Base-by-base conservation (phyloP, 192 early-diverging fungal species). In the Umbelopsis vinacea region DNA sequence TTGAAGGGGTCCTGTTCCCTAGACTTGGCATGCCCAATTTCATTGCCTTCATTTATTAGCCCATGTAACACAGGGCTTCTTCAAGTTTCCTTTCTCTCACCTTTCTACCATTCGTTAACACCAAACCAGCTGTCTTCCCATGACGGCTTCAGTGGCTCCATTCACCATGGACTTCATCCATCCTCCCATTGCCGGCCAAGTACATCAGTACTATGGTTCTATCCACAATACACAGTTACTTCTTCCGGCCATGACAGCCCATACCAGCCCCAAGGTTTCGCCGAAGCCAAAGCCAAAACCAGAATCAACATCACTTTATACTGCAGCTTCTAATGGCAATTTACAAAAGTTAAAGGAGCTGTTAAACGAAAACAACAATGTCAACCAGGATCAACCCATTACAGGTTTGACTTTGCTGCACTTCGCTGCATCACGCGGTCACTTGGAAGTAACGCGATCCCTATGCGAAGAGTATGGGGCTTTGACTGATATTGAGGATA, bases 331-430 rank as follows among this genome's bases (percentile, higher is more conserved):
- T 2, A 55, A 71, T 10, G 79, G 79, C 53, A 80, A 80, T 48
- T 54, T 80, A 6, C 75, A 74, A 8, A 54, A 75, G 19, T 71
- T 86, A 6, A 81, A 77, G 40, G 81, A 86, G 12, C 74, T 84
- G 46, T 66, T 86, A n/a, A 69, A 80, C 46, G 77, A 79, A 9
- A 73, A 74, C 38, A 81, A 85, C 69, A 75, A 76, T 6, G 79
- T 85, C 66, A 83, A 87, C 50, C 81, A 85, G 19, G 68, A 79
- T 35, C 82, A 85, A 37, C 71, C 80, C 19, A 71, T 84, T 29
- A 88, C 88, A 4, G 88, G 88, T 24, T 78, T 88, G 69, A 85
- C 88, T 21, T 80, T 87, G 2, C 81, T 90, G 10, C 89, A 90
- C 53, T 87, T 83, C 57, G 88, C 89, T 14, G 85, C 86, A 35